phyloP scores from a whole-genome alignment of 129 eudicot genomes.

The sunflower (Helianthus annuus) region DNA sequence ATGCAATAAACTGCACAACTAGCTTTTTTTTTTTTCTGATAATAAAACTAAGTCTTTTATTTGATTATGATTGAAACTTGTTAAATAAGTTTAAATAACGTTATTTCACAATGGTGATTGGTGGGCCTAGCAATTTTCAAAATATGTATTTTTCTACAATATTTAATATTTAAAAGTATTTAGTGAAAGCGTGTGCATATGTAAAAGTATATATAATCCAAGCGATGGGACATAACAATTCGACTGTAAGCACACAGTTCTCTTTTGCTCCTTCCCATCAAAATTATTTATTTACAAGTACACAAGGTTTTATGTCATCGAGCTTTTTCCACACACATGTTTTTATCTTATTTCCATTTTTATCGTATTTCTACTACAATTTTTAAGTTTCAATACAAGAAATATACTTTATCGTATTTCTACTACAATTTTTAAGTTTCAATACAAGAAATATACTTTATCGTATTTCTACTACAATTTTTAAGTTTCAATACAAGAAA shows the following conservation, averaged over 20 bases:
- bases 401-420: not conserved
- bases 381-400: too few species aligned
- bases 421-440: too few species aligned
- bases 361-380: not conserved
- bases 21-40: too few species aligned
- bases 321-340: conserved; percentile 5
- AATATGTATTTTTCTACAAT: too few species aligned
- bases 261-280: conserved; percentile 35
- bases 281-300: conserved; percentile 22
- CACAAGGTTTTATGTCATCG: conserved; percentile 35
- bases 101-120: too few species aligned
- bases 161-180: not conserved
- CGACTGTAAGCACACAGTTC: conserved; percentile 26
- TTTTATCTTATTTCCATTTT: not conserved
- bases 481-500: not conserved
- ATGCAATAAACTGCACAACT: too few species aligned
- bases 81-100: too few species aligned
- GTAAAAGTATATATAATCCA: conserved; percentile 11
- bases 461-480: not conserved
- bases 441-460: too few species aligned
- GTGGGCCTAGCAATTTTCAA: too few species aligned
- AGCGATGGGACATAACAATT: conserved; percentile 40
- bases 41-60: too few species aligned
- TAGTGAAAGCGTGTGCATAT: conserved; percentile 16
- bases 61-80: too few species aligned